These are phyloP conservation scores for Stemphylium beticola DNA, from an alignment of 2,329 filamentous ascomycete genomes.

Conservation along the genomic window DNA sequence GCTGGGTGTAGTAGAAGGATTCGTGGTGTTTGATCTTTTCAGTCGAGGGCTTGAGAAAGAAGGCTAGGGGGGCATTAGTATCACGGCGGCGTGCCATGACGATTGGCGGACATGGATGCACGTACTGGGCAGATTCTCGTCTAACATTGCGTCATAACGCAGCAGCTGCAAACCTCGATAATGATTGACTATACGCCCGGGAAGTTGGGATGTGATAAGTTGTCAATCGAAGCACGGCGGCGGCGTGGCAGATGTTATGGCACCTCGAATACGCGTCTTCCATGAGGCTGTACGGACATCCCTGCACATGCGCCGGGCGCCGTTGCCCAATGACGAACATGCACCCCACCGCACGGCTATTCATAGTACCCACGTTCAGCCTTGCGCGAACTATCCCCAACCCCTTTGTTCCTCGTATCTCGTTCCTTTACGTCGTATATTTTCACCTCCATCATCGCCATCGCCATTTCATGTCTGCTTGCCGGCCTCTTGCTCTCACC, in stretches of 20 bases:
- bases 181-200: background rate
- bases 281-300: slow-evolving; percentile 15
- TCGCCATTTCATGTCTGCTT: background rate
- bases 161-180: background rate
- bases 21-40: slow-evolving; percentile 60
- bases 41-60: slow-evolving; percentile 63
- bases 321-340: slow-evolving; percentile 15
- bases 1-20: slow-evolving; percentile 65
- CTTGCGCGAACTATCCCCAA: slow-evolving; percentile 7
- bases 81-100: slow-evolving; percentile 36
- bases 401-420: background rate
- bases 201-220: background rate
- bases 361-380: slow-evolving; percentile 6
- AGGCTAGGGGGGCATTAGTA: slow-evolving; percentile 53
- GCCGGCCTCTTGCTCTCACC: background rate
- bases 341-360: slow-evolving; percentile 10
- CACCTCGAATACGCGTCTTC: slow-evolving; percentile 13
- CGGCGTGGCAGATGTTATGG: slow-evolving; percentile 11
- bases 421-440: background rate
- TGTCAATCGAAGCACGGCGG: slow-evolving; percentile 1
- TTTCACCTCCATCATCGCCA: background rate
- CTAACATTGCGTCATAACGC: slow-evolving; percentile 68
- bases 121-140: slow-evolving; percentile 86
- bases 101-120: background rate
- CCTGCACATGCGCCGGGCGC: slow-evolving; percentile 16